Evolutionary conservation across 139 green algal genomes (phyloP), one percentile per base, ranked within the genome.

Genomic region (Chlamydomonas schloesseri): DNA sequence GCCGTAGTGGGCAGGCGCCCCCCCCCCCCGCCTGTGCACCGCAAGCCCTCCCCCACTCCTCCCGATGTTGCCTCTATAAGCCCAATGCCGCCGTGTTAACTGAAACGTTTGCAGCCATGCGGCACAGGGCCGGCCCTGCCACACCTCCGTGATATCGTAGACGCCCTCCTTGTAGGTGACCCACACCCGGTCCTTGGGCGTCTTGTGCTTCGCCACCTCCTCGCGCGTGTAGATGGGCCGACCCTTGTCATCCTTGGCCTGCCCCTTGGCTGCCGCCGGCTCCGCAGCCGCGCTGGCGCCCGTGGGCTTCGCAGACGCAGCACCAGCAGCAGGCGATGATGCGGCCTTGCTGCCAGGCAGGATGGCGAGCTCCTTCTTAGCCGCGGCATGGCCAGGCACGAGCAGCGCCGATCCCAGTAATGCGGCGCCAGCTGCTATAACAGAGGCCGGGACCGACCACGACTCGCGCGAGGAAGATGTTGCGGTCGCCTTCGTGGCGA

Each of bases 111-210:
- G n/a, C n/a, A n/a, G n/a, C n/a, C n/a, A n/a, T n/a, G n/a, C n/a
- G n/a, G n/a, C n/a, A n/a, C n/a, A n/a, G n/a, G n/a, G n/a, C n/a
- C n/a, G n/a, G 67, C 42, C 42, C 42, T 13, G 42, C 42, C 91
- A 70, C 64, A 91, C 94, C 37, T 95, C 90, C 17, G 93, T 97
- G 34, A 99, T 92, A 84, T 99, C 96, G 73, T 99, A 99, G 36
- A 99, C 96, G 8, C 94, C 79, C 0, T 87, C 81, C 70, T 83
- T 95, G 90, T 95, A 97, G 0, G 95, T 98, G 10, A 99, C 96
- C 96, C 96, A 99, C 34, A 98, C 92, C 42, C 96, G 70, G 17
- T 77, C 62, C 33, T 95, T 87, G 14, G 86, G 87, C 47, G 68
- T 95, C 28, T 87, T 90, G 87, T 98, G 96, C 75, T 94, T 92